Evolutionary conservation across 129 eudicot genomes (phyloP).

Genomic region (Lactuca sativa): DNA sequence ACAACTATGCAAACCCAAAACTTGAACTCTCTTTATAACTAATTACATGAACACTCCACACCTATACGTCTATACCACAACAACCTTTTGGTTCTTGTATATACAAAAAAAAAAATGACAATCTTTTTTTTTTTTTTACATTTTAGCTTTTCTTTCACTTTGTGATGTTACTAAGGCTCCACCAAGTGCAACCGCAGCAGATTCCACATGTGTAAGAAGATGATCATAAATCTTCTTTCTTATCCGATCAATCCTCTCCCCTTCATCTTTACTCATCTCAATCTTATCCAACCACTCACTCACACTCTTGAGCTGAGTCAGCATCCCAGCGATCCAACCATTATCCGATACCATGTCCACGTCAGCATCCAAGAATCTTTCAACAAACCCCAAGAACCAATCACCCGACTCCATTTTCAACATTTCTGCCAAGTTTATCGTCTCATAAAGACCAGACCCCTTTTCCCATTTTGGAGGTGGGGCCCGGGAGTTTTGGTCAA

Average conservation of each 20-base stretch:
- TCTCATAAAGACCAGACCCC: slow-evolving; percentile 70
- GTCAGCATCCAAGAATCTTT: slow-evolving; percentile 82
- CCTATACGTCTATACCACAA: no score
- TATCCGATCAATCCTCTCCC: slow-evolving; percentile 67
- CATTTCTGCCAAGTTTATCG: slow-evolving; percentile 64
- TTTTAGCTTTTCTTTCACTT: no score
- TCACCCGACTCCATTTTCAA: slow-evolving; percentile 64
- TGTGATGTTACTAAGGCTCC: slow-evolving; percentile 21
- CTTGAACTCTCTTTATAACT: no score
- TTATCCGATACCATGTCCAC: slow-evolving; percentile 78
- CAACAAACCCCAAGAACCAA: slow-evolving; percentile 90
- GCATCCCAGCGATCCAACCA: slow-evolving; percentile 84
- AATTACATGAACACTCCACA: no score
- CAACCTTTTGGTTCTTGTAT: no score
- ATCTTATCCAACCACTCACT: slow-evolving; percentile 90
- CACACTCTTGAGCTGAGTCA: slow-evolving; percentile 92
- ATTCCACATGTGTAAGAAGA: slow-evolving; percentile 91
- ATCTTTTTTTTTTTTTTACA: no score
- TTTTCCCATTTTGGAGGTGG: slow-evolving; percentile 68
- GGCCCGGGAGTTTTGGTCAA: slow-evolving; percentile 50
- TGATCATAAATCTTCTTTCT: slow-evolving; percentile 94
- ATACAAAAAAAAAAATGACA: no score
- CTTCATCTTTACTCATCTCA: slow-evolving; percentile 51
- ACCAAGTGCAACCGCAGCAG: slow-evolving; percentile 96
- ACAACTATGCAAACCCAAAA: no score